Conservation (phyloP, 2,329 filamentous ascomycete species). For the Gnomoniopsis smithogilvyi region DNA sequence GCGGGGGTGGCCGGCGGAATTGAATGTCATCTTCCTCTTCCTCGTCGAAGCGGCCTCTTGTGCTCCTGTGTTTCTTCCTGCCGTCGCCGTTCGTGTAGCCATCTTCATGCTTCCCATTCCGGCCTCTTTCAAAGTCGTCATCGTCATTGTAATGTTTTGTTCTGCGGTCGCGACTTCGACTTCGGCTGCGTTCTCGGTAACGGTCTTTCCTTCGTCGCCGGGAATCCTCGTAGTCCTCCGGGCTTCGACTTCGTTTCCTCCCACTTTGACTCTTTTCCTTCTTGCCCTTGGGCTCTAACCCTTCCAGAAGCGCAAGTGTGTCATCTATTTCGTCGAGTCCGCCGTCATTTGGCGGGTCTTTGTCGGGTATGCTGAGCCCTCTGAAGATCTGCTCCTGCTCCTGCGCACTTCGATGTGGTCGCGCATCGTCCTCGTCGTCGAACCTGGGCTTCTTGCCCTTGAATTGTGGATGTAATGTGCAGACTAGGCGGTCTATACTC, state of each 20-base stretch:
- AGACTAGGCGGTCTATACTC: constrained; percentile 84
- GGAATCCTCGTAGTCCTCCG: constrained; percentile 42
- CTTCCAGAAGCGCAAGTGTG: constrained; percentile 88
- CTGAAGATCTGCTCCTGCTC: constrained; percentile 87
- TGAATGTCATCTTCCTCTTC: constrained; percentile 52
- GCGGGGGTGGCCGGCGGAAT: constrained; percentile 63
- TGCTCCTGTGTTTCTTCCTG: constrained; percentile 37
- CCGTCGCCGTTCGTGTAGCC: constrained; percentile 53
- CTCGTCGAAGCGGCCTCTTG: constrained; percentile 37
- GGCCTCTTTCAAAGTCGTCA: constrained; percentile 39
- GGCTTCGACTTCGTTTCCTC: constrained; percentile 35
- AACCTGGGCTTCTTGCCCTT: constrained; percentile 52
- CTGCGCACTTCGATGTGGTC: constrained; percentile 47
- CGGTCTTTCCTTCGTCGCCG: constrained; percentile 50
- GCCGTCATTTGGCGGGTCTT: constrained; percentile 41
- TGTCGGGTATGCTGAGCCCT: constrained; percentile 83
- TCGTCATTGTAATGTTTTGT: constrained; percentile 34
- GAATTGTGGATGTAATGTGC: constrained; percentile 88
- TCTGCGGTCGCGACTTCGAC: constrained; percentile 47
- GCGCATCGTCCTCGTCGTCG: constrained; percentile 37
- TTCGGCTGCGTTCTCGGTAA: constrained; percentile 26
- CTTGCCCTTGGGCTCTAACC: constrained; percentile 65
- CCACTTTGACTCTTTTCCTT: constrained; percentile 28
- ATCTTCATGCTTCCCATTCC: constrained; percentile 47
- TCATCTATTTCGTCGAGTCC: constrained; percentile 76